Conservation (phyloP, 1,284 basidiomycete genomes). For the Amylostereum areolatum region DNA sequence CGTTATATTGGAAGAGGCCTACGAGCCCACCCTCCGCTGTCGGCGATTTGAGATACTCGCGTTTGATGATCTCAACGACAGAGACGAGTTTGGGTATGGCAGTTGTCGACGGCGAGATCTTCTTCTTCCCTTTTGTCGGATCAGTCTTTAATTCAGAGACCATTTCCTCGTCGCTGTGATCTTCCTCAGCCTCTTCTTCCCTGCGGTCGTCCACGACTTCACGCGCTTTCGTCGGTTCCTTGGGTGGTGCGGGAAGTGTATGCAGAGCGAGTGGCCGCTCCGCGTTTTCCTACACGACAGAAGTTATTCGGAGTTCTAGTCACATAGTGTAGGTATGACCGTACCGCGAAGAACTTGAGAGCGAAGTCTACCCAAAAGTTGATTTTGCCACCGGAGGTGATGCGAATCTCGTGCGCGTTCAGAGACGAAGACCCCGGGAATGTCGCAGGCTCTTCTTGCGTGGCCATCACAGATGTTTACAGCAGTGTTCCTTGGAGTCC, state of each 20-base stretch:
- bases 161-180: too few species aligned
- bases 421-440: too few species aligned
- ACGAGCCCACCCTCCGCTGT: constrained; percentile 32
- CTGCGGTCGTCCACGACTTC: not conserved
- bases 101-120: constrained; percentile 29
- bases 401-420: constrained; percentile 40
- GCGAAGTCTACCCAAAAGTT: constrained; percentile 56
- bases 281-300: constrained; percentile 43
- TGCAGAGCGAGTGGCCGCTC: constrained; percentile 56
- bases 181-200: not conserved
- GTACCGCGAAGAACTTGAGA: constrained; percentile 56
- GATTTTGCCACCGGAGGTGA: constrained; percentile 63
- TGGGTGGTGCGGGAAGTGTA: constrained; percentile 44
- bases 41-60: constrained; percentile 61
- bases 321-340: constrained; percentile 10
- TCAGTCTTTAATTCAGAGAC: too few species aligned
- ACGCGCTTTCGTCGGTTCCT: too few species aligned
- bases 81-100: constrained; percentile 65
- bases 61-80: constrained; percentile 80
- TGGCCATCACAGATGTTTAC: too few species aligned
- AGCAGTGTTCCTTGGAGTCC: too few species aligned
- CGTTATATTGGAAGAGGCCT: constrained; percentile 79
- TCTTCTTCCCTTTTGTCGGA: constrained; percentile 3
- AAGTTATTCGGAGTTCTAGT: not conserved
- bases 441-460: too few species aligned